Evolutionary conservation across 2,329 filamentous ascomycete genomes (phyloP), one percentile per base, ranked within the genome.

Genomic region (Trichoderma oligosporum): DNA sequence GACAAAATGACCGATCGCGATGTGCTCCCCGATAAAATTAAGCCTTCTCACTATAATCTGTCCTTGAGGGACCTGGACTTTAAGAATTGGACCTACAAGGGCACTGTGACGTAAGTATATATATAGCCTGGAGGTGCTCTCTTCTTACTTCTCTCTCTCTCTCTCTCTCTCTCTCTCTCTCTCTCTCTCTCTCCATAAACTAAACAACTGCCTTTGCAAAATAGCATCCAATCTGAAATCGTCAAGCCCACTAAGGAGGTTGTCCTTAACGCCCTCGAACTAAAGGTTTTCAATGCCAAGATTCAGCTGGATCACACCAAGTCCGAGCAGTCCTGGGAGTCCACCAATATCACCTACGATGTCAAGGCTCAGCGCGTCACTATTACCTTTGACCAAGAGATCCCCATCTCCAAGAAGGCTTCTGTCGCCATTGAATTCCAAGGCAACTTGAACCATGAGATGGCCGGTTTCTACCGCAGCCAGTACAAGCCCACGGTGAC

Each of bases 401-500:
- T 97, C 31, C 81, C 86, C 16, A 77, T 82, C 29, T 81, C 86
- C 22, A 78, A 85, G 59, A 84, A 88, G 69, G 86, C 87, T 22
- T 70, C 78, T 4, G 73, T 96, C 39, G 77, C 80, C 45, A 82
- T 96, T 68, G 80, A 84, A 18, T 96, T 94, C 68, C 81, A 88
- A 66, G 92, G 90, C 60, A 86, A 81, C 59, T 87, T 96, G 73
- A 96, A 96, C 78, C 89, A 90, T 69, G 83, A 88, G 62, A 96
- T 96, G 91, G 87, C 89, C 59, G 91, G 92, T 38, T 96, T 96
- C 79, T 96, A 94, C 74, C 86, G 91, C 63, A 92, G 89, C 68
- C 91, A 94, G 76, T 99, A 99, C 76, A 96, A 91, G 78, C 90
- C 92, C 16, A 76, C 82, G 54, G 84, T 82, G 36, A 78, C 87